A percentile compares a stretch with the other conserved stretches of the same genome.
phyloP scores from a whole-genome alignment of 2,329 filamentous ascomycete genomes.

The Beauveria asiatica region DNA sequence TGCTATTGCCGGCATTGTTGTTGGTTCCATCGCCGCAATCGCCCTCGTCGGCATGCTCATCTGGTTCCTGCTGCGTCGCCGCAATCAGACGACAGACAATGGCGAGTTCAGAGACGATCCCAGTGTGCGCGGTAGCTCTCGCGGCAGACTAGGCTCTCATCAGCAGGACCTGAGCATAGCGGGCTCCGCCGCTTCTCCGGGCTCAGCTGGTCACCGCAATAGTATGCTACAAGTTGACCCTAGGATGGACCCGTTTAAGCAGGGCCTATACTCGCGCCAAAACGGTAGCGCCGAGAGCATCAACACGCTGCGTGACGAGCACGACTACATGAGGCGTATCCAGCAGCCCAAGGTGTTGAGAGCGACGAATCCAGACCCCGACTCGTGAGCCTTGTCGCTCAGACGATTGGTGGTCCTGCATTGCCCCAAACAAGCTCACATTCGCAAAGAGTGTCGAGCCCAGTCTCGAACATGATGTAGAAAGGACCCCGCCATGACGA shows the following conservation, averaged over 20 bases:
- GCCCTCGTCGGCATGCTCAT: constrained; percentile 29
- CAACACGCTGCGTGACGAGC: constrained; percentile 55
- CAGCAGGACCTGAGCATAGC: constrained; percentile 33
- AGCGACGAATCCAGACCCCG: constrained; percentile 53
- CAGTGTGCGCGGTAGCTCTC: constrained; percentile 42
- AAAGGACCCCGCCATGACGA: constrained; percentile 7
- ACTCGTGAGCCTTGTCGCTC: not conserved
- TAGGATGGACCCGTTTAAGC: constrained; percentile 52
- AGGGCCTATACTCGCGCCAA: constrained; percentile 43
- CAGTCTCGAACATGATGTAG: constrained; percentile 5
- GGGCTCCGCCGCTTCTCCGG: constrained; percentile 22
- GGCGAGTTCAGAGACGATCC: constrained; percentile 35
- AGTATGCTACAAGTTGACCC: constrained; percentile 52
- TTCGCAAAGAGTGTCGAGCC: not conserved
- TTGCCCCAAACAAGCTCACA: not conserved
- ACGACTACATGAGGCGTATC: constrained; percentile 56
- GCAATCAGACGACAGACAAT: constrained; percentile 32
- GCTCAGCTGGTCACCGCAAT: constrained; percentile 39
- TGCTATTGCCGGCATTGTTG: constrained; percentile 42
- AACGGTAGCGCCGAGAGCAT: constrained; percentile 56
- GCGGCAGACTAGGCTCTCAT: constrained; percentile 37
- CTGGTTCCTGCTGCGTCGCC: constrained; percentile 30
- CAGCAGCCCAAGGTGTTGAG: constrained; percentile 49
- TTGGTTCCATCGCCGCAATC: constrained; percentile 39
- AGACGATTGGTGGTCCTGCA: not conserved